Evolutionary conservation across 176 grass and related monocot genomes (phyloP), one percentile per base, ranked within the genome.

Genomic region (Bonia amplexicaulis): DNA sequence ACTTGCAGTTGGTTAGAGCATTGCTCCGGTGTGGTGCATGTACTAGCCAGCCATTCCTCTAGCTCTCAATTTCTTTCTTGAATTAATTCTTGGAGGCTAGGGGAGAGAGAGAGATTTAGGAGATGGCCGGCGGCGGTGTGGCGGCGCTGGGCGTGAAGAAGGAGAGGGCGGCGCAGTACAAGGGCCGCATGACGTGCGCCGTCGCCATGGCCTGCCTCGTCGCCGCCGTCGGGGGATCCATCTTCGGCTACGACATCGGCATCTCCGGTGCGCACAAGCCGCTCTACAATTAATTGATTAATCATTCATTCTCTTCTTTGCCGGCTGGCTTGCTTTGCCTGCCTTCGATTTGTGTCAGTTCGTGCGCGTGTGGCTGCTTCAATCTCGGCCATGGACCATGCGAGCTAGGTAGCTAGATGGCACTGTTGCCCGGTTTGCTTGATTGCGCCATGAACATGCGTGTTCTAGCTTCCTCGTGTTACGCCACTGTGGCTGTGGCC

Each of bases 81-180:
- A 53, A 53, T 2, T n/a, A 44, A 2, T 14, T 54, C 52, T n/a
- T 10, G 61, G 53, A 73, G 35, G 8, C 54, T 16, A 7, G 26
- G 17, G 5, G 17, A 26, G 2, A 31, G 29, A 48, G 53, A 41
- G 23, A 33, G 52, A 69, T 25, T 2, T 6, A 44, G 45, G 63
- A 35, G 68, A 93, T 95, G 92, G 92, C 88, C 6, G 92, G 88
- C 47, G 89, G 91, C 25, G 95, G 91, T 16, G 27, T 74, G 74
- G 77, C 83, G 9, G 88, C 95, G 61, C 69, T 90, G 58, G 95
- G 95, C 33, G 93, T 98, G 73, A 79, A 78, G 68, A 81, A 91
- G 85, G 95, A 98, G 91, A 45, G 95, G 75, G 95, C 91, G 79
- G 84, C 93, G 45, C 80, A 92, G 84, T 98, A 98, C 89, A 90